Base-by-base conservation (phyloP, 2,329 filamentous ascomycete species). In the Colletotrichum abscissum region DNA sequence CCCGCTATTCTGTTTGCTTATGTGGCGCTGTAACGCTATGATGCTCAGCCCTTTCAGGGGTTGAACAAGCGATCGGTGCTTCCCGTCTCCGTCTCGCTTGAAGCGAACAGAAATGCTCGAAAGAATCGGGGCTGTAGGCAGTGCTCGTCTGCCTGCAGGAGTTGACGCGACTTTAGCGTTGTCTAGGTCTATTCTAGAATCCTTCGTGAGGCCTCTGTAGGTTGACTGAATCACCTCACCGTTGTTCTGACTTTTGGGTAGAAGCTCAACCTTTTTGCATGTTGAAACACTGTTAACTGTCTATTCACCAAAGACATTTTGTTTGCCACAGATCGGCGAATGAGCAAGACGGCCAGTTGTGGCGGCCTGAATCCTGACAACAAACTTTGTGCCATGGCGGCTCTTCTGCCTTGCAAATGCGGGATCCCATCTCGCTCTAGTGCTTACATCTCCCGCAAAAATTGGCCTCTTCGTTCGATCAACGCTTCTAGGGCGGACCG, bases 171-270 rank as follows among this genome's bases (percentile, higher is more conserved):
- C n/a, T 60, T 26, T 16, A 22, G 35, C 42, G 19, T n/a, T 49
- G 22, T 28, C 3, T 46, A 11, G 14, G 19, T 9, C 16, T 26
- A 12, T 46, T 24, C n/a, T 3, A 22, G 38, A 35, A 68, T 62
- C 65, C 57, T 55, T 68, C 42, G 11, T 30, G 65, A 62, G 65
- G 58, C 67, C 26, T 69, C 67, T 49, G 60, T 58, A 26, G 11
- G 33, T 35, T 35, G 59, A 35, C 6, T 33, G 1, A 22, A 38
- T 8, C 14, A 22, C 33, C 6, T 56, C n/a, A 46, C 52, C 26
- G 6, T 19, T 24, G 7, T 26, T 30, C 22, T 9, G 19, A 11
- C 38, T 52, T 12, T 22, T n/a, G 28, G 12, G 63, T 4, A 1
- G 14, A 3, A 33, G 2, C 28, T 16, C 6, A 11, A 65, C 16